phyloP scores from a whole-genome alignment of 2,329 filamentous ascomycete species.

The Nothopassalora personata region DNA sequence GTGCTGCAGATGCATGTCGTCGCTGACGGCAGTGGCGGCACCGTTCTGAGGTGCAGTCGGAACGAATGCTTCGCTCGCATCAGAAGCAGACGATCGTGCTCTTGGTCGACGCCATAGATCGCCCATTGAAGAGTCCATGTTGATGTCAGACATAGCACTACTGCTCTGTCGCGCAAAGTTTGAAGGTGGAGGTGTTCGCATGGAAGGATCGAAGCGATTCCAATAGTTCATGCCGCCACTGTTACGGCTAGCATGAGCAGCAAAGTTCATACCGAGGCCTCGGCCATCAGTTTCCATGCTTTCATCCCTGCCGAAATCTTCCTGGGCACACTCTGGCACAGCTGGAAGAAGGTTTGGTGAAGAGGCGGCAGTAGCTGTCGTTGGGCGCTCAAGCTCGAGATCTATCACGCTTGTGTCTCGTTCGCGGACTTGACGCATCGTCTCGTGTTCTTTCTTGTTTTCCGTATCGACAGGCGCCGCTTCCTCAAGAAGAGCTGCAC shows the following conservation, averaged over 20 bases:
- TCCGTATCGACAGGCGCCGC: slow-evolving; percentile 82
- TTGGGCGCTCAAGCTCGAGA: slow-evolving; percentile 36
- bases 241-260: slow-evolving; percentile 66
- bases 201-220: slow-evolving; percentile 68
- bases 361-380: slow-evolving; percentile 56
- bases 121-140: slow-evolving; percentile 61
- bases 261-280: slow-evolving; percentile 61
- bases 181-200: slow-evolving; percentile 57
- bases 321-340: slow-evolving; percentile 54
- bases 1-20: slow-evolving; percentile 32
- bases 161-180: slow-evolving; percentile 53
- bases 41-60: slow-evolving; percentile 13
- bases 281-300: slow-evolving; percentile 28
- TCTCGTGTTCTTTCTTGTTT: slow-evolving; percentile 84
- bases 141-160: slow-evolving; percentile 57
- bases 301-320: slow-evolving; percentile 63
- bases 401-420: slow-evolving; percentile 56
- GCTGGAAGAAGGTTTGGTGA: slow-evolving; percentile 62
- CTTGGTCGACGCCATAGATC: slow-evolving; percentile 28
- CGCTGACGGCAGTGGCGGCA: slow-evolving; percentile 24
- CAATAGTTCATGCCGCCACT: slow-evolving; percentile 70
- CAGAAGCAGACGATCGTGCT: slow-evolving; percentile 29
- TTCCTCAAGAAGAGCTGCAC: slow-evolving; percentile 84
- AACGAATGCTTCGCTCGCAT: slow-evolving; percentile 29
- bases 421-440: slow-evolving; percentile 90